A percentile compares a stretch with the other conserved stretches of the same genome.
These are phyloP conservation scores for Brassica incana DNA, from an alignment of 345 rosid species.

Conservation along the genomic window DNA sequence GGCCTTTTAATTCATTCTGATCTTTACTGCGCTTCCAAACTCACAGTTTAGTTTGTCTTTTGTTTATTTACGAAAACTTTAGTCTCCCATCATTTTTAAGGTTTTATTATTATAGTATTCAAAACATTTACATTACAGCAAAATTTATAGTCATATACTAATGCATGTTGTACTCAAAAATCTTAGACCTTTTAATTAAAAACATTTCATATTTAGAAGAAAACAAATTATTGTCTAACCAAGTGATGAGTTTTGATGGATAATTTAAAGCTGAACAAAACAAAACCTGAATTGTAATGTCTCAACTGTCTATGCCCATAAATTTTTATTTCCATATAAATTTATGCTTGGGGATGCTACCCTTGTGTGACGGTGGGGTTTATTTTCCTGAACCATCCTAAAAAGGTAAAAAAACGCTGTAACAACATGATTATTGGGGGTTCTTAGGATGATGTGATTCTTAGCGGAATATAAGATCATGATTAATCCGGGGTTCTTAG, in stretches of 20 bases:
- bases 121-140: background rate
- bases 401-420: background rate
- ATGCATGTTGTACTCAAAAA: background rate
- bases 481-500: too few relatives aligned
- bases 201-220: too few relatives aligned
- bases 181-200: background rate
- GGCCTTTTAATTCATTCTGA: background rate
- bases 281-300: background rate
- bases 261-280: background rate
- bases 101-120: background rate
- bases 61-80: background rate
- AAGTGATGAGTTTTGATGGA: background rate
- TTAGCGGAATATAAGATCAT: too few relatives aligned
- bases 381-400: background rate
- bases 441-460: too few relatives aligned
- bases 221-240: background rate
- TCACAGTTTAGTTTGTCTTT: background rate
- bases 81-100: background rate
- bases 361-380: background rate
- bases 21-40: background rate
- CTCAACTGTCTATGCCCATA: background rate
- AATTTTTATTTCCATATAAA: background rate
- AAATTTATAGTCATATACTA: background rate
- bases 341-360: background rate
- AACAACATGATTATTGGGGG: too few relatives aligned